Evolutionary conservation across 495 filamentous ascomycete species (phyloP).

Genomic region (Penicillium canariense): DNA sequence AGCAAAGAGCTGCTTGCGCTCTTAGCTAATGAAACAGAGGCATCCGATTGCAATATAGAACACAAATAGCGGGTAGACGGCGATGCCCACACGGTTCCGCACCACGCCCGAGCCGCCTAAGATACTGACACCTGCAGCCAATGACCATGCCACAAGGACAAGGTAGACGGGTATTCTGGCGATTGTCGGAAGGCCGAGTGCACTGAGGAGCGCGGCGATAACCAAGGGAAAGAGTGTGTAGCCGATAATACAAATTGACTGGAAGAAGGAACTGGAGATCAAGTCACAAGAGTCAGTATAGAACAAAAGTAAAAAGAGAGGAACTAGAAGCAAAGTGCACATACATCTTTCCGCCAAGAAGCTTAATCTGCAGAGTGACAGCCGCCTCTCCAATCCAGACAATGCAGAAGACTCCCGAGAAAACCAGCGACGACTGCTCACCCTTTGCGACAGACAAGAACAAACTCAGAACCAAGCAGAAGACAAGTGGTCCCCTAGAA

Average conservation of each 20-base stretch:
- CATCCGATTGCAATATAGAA: constrained; percentile 93
- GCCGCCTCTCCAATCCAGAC: constrained; percentile 97
- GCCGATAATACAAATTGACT: constrained; percentile 95
- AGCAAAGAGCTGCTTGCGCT: constrained; percentile 1
- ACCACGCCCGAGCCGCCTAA: constrained; percentile 92
- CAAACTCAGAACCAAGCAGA: constrained; percentile 83
- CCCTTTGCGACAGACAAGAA: constrained; percentile 76
- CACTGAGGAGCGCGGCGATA: constrained; percentile 86
- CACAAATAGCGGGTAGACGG: constrained; percentile 92
- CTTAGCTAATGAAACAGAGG: constrained; percentile 91
- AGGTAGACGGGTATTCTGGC: constrained; percentile 86
- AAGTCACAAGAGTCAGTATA: constrained; percentile 21
- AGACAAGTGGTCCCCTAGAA: constrained; percentile 78
- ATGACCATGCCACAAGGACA: constrained; percentile 81
- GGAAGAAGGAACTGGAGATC: constrained; percentile 81
- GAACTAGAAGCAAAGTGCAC: constrained; percentile 29
- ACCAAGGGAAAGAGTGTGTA: constrained; percentile 99
- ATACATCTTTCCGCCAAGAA: constrained; percentile 96
- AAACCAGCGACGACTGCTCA: constrained; percentile 81
- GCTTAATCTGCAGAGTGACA: constrained; percentile 97
- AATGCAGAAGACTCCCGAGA: constrained; percentile 92
- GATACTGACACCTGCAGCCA: constrained; percentile 95
- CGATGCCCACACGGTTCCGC: constrained; percentile 89
- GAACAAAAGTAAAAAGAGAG: neutral
- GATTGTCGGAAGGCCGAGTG: constrained; percentile 70